Evolutionary conservation across 352 stramenopile genomes (phyloP).

Genomic region (Phytophthora palmivora): DNA sequence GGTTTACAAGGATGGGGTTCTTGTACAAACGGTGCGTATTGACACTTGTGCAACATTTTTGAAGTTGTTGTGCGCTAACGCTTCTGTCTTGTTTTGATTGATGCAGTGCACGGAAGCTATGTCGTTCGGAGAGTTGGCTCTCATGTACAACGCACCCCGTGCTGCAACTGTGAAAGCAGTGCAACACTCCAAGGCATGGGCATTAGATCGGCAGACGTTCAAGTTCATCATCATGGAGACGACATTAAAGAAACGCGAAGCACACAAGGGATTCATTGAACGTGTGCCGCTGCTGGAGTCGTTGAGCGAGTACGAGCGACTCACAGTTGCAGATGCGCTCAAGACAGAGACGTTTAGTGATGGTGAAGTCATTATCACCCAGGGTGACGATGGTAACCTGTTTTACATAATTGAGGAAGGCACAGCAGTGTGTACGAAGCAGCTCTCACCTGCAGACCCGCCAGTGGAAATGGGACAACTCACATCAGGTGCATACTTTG

Average conservation of each 20-base stretch:
- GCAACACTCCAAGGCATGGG: conserved; percentile 93
- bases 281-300: conserved; percentile 91
- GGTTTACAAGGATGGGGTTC: conserved; percentile 89
- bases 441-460: conserved; percentile 73
- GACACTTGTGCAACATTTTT: conserved; percentile 7
- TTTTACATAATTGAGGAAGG: conserved; percentile 94
- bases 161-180: conserved; percentile 95
- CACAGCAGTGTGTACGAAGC: conserved; percentile 81
- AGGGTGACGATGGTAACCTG: conserved; percentile 90
- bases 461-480: conserved; percentile 90
- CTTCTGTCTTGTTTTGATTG: neutral
- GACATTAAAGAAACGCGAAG: conserved; percentile 89
- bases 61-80: conserved; percentile 1
- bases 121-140: conserved; percentile 97
- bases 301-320: conserved; percentile 90
- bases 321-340: conserved; percentile 89
- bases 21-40: conserved; percentile 75
- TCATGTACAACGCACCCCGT: conserved; percentile 98
- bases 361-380: conserved; percentile 90
- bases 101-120: conserved; percentile 81
- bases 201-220: conserved; percentile 89
- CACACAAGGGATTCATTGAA: conserved; percentile 90
- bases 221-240: conserved; percentile 94
- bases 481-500: conserved; percentile 94
- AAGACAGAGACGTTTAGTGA: conserved; percentile 87